Base-by-base conservation (phyloP, 306 rosid species). In the Rubus parviflorus region DNA sequence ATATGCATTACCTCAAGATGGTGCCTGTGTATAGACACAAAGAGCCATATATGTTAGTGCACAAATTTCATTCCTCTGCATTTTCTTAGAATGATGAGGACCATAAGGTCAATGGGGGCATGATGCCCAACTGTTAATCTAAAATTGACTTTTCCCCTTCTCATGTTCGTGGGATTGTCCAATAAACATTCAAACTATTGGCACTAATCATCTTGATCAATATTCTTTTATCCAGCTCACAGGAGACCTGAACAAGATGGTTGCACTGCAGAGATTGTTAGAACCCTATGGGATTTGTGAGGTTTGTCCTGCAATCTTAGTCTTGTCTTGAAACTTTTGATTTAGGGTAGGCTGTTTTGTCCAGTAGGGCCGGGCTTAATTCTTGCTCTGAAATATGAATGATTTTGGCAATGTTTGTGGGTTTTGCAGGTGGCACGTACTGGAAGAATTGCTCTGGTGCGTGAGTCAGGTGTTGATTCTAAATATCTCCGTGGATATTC, bases 211-310 rank as follows among this genome's bases (percentile, higher is more conserved):
- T 60, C 75, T 75, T 83, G 80, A 75, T 57, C 70, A 35, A 74
- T 75, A 58, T 81, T 70, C 10, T 75, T 25, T 40, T 63, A 54
- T 77, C 52, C 84, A 92, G 97, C 92, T 92, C 63, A 88, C 97
- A 0, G 97, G 97, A 86, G 96, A 90, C 82, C 76, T 92, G 79
- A 77, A 92, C 86, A 92, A 92, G 88, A 92, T 92, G 93, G 93
- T 92, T 86, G 97, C 97, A n/a, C 79, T 92, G 74, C 97, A 92
- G 80, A 87, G 97, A 75, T 57, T 90, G 80, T 81, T 92, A 52
- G 97, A 92, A 81, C 96, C 96, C 23, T 92, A 85, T 70, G 97
- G 96, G 75, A 92, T 92, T 81, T 92, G 97, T 72, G 97, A 92
- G 97, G 97, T 92, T 73, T 79, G 96, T 88, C 20, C 69, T 74